phyloP scores from a whole-genome alignment of 2,329 filamentous ascomycete genomes.

The Parastagonospora avenae region DNA sequence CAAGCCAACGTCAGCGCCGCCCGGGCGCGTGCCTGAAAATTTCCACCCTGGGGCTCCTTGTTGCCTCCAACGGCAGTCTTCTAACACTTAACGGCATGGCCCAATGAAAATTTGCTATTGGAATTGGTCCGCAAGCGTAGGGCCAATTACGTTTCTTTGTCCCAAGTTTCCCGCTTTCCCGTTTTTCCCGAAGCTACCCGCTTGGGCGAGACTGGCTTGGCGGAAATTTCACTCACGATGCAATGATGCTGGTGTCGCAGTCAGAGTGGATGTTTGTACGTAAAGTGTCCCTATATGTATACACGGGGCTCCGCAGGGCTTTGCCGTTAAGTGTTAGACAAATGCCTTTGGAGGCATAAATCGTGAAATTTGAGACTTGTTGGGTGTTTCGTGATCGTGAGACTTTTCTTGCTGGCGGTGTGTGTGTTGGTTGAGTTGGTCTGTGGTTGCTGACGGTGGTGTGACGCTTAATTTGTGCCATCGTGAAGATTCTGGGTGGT shows the following conservation, averaged over 20 bases:
- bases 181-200: not conserved
- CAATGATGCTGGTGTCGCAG: constrained; percentile 11
- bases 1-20: not conserved
- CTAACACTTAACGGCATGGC: constrained; percentile 14
- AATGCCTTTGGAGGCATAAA: constrained; percentile 25
- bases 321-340: constrained; percentile 25
- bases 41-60: not conserved
- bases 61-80: constrained; percentile 19
- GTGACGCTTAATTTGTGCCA: not conserved
- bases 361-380: constrained; percentile 4
- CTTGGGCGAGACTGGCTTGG: constrained; percentile 1
- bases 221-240: not conserved
- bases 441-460: not conserved
- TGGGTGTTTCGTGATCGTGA: constrained; percentile 10
- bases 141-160: constrained; percentile 3
- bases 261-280: constrained; percentile 28
- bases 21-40: constrained; percentile 2
- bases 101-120: constrained; percentile 12
- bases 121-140: not conserved
- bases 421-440: constrained; percentile 3
- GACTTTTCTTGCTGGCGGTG: not conserved
- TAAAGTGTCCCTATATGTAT: constrained; percentile 8
- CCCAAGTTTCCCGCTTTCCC: not conserved
- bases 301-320: constrained; percentile 1
- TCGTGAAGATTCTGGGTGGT: not conserved